Evolutionary conservation across 129 eudicot genomes (phyloP), one percentile per base, ranked within the genome.

Genomic region (Helianthus annuus): DNA sequence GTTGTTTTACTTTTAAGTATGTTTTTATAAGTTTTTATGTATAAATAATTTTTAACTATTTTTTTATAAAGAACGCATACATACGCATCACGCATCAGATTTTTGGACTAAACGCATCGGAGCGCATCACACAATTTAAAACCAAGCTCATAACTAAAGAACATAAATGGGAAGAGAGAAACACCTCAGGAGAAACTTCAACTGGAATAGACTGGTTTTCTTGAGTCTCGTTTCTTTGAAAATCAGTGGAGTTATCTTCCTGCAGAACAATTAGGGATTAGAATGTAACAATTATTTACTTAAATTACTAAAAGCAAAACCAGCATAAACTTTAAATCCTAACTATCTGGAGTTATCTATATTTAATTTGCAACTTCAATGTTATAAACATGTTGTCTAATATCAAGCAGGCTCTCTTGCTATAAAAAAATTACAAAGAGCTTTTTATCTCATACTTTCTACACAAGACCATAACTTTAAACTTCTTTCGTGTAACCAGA

Each of bases 131-230:
- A n/a, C n/a, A n/a, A n/a, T n/a, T n/a, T n/a, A n/a, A n/a, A n/a
- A n/a, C n/a, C n/a, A n/a, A n/a, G n/a, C n/a, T 24, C 2, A 29
- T 32, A 32, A 32, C 36, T 32, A 2, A 32, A 32, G 3, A 32
- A 32, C 36, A 10, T 5, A 24, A 5, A 5, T 4, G 48, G 32
- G 45, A 12, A 49, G 66, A 16, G 59, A 70, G 53, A 15, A 54
- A 24, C 56, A 87, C 98, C 88, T 83, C 81, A 1, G 39, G 79
- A 51, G 48, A 12, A 69, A 81, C 95, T 59, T 83, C 88, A 61
- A 66, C 75, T 0, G 83, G 76, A 61, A 39, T 73, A n/a, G 84
- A 55, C 67, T 83, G 88, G 73, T 78, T 70, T 16, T 78, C 86
- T 24, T 42, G 68, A 34, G 75, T 49, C 77, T 77, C 90, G n/a